Base-by-base conservation (phyloP, 495 filamentous ascomycete genomes). In the Barbatosphaeria neglecta region DNA sequence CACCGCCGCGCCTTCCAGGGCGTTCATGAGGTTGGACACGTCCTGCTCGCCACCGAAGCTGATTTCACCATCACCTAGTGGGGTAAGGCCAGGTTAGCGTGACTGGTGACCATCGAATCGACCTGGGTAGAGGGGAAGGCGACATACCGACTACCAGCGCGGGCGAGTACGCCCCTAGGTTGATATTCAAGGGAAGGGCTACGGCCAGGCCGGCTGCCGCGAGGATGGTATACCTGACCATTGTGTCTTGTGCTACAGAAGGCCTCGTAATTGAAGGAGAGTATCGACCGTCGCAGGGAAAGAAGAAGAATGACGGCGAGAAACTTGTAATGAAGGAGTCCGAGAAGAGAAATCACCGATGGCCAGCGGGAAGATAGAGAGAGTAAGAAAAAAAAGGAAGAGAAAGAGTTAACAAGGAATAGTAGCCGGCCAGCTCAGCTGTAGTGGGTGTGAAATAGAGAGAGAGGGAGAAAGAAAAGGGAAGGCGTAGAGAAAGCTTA, bases 11-110 rank as follows among this genome's bases (percentile, higher is more conserved):
- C 70, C 70, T 59, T 72, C 66, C 41, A 73, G 57, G 41, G 66
- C 69, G 46, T 65, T 70, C 53, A 74, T 67, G 44, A 73, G 49
- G 41, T 60, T 62, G 28, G 70, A 65, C 8, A 76, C 74, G 55
- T 69, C 64, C 62, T 76, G 69, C 41, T 66, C 66, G 35, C 69
- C 68, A 47, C 73, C 73, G 50, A 77, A 76, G 49, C 73, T 77
- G 51, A 77, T 77, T 62, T 79, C 75, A 65, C 74, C 75, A 69
- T 77, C 74, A 76, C 75, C 75, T 72, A 72, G 72, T 58, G 70
- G 60, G 46, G 41, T 52, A 43, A 53, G 62, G 37, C 15, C 15
- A 28, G 50, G 8, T 13, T 48, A 31, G 22, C 5, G 11, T 22
- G 17, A 0, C 13, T 17, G 1, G n/a, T 31, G n/a, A 28, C 31